Evolutionary conservation across 805 yeast genomes (phyloP).

Genomic region (Monosporozyma aquatica): DNA sequence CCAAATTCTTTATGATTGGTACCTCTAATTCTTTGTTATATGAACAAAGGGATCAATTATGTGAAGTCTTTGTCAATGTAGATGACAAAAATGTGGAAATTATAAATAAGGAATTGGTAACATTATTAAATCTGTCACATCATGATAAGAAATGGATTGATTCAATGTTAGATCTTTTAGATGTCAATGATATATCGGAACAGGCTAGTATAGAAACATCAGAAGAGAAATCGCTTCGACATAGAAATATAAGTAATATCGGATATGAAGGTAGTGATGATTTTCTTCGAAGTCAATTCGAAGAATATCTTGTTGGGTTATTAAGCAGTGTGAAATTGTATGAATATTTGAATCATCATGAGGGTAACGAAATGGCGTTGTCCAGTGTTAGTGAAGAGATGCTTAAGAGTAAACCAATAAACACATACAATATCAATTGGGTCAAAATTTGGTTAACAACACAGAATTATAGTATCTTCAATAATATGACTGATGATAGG

Average conservation of each 20-base stretch:
- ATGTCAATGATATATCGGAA: not conserved
- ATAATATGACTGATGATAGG: slow-evolving; percentile 55
- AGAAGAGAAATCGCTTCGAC: slow-evolving; percentile 26
- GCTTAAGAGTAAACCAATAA: slow-evolving; percentile 29
- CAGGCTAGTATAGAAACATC: slow-evolving; percentile 28
- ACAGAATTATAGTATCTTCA: slow-evolving; percentile 46
- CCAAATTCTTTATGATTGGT: slow-evolving; percentile 68
- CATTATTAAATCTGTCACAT: slow-evolving; percentile 39
- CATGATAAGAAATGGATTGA: slow-evolving; percentile 74
- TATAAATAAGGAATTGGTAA: slow-evolving; percentile 33
- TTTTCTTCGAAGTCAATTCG: slow-evolving; percentile 77
- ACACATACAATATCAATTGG: slow-evolving; percentile 39
- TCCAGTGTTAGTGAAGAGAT: slow-evolving; percentile 25
- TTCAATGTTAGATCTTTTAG: slow-evolving; percentile 42
- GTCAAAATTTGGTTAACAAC: slow-evolving; percentile 47
- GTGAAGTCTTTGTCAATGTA: slow-evolving; percentile 66
- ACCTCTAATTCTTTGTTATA: slow-evolving; percentile 77
- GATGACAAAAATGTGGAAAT: slow-evolving; percentile 45
- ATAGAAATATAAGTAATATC: slow-evolving; percentile 34
- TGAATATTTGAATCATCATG: slow-evolving; percentile 39
- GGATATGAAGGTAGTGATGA: slow-evolving; percentile 74
- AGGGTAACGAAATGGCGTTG: slow-evolving; percentile 31
- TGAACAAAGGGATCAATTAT: slow-evolving; percentile 49
- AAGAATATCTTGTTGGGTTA: slow-evolving; percentile 76
- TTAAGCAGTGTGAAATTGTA: slow-evolving; percentile 63